Base-by-base conservation (phyloP, 2,329 filamentous ascomycete genomes). In the Amesomyces nigricolor region DNA sequence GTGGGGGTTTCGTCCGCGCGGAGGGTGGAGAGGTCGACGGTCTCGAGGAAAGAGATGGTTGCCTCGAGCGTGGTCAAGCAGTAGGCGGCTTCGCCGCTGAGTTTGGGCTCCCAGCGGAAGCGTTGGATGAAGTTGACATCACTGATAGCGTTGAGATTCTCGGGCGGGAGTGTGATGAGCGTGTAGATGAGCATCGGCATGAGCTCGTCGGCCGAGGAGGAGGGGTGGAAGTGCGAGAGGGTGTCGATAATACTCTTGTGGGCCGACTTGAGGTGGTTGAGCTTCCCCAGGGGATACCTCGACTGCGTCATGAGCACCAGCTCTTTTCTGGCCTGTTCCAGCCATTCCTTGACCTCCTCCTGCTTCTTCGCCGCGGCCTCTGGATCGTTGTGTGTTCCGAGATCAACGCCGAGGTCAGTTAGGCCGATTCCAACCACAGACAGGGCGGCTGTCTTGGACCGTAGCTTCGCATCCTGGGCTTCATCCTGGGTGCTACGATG, bases 191-290 rank as follows among this genome's bases (percentile, higher is more conserved):
- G 79, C 70, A 95, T 96, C 0, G 94, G 94, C 69, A 99, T 85
- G 53, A 99, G 95, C 72, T 97, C 94, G 67, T 99, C 94, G 2
- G 94, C 94, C 1, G 94, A 97, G 0, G 94, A 96, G 0, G 91
- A 85, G 16, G 81, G 82, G 59, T 85, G 82, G 57, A 86, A 85
- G 63, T 83, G 78, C 4, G 82, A 78, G 47, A 86, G 70, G 1
- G 91, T 91, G 69, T 97, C 92, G 47, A 99, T 94, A 60, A 99
- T 97, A 61, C 86, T 87, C 74, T 95, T 95, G 71, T 97, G 94
- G 3, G 90, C 89, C 39, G 86, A 84, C 62, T 91, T 95, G 54
- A 99, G 78, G 65, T 91, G 86, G 65, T 91, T 88, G 42, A 97
- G 79, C 72, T 99, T 99, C 16, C 91, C 94, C 1, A 96, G 75